A percentile compares a stretch with the other conserved stretches of the same genome.
Conservation (phyloP, 2,329 filamentous ascomycete genomes). For the Cadophora gregata region DNA sequence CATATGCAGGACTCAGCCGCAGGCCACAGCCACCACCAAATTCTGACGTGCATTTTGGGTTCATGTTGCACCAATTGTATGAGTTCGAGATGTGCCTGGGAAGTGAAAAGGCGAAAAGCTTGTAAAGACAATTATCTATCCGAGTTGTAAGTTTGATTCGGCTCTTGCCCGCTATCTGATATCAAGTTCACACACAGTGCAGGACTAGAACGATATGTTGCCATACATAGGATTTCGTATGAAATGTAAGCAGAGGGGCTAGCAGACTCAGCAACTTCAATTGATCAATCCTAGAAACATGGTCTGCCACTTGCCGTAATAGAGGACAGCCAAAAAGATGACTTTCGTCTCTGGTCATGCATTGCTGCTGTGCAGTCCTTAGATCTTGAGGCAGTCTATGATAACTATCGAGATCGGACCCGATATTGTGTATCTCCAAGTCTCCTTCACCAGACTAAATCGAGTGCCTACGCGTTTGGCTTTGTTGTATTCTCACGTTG, state of each 20-base stretch:
- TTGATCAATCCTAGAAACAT: neutral
- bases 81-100: too few species aligned
- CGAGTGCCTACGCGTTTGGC: neutral
- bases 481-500: neutral
- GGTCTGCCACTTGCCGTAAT: neutral
- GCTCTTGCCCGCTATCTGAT: too few species aligned
- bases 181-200: too few species aligned
- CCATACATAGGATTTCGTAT: too few species aligned
- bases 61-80: neutral
- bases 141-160: too few species aligned
- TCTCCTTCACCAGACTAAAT: neutral
- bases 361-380: neutral
- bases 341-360: neutral
- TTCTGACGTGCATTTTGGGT: neutral
- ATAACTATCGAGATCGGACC: too few species aligned
- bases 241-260: too few species aligned
- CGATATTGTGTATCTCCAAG: neutral
- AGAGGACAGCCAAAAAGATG: too few species aligned
- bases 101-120: neutral
- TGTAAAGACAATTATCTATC: neutral
- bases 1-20: neutral
- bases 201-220: too few species aligned
- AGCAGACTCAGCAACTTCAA: neutral
- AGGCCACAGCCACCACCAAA: slow-evolving; percentile 2
- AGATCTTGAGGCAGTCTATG: neutral